A percentile compares a stretch with the other conserved stretches of the same genome.
Conservation (phyloP, 2,329 filamentous ascomycete genomes). For the Macrophomina tecta region DNA sequence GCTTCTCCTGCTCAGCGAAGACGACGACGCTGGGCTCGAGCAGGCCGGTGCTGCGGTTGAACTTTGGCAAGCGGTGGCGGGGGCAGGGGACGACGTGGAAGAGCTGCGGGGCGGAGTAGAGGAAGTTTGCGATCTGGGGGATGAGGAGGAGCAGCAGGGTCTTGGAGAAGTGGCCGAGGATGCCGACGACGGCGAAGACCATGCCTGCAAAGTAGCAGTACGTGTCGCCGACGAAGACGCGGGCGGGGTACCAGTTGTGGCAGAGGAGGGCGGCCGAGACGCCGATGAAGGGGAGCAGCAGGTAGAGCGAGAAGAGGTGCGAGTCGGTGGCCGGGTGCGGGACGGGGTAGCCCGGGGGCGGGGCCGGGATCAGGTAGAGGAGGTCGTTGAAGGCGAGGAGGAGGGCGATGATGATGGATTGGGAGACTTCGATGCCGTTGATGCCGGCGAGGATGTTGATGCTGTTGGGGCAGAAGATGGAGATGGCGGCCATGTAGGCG, state of each 20-base stretch:
- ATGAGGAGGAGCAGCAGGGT: conserved; percentile 89
- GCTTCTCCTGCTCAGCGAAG: conserved; percentile 60
- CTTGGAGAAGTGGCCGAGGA: conserved; percentile 97
- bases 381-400: conserved; percentile 86
- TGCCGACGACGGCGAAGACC: conserved; percentile 97
- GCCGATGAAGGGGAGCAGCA: conserved; percentile 91
- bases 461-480: conserved; percentile 97
- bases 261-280: conserved; percentile 84
- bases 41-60: conserved; percentile 83
- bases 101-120: conserved; percentile 90
- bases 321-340: conserved; percentile 94
- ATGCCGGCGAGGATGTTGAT: conserved; percentile 99
- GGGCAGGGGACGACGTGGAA: conserved; percentile 91
- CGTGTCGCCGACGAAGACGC: conserved; percentile 96
- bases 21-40: conserved; percentile 85
- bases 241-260: conserved; percentile 96
- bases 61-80: conserved; percentile 85
- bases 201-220: conserved; percentile 99
- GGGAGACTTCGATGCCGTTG: conserved; percentile 95
- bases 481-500: conserved; percentile 92
- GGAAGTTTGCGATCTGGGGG: conserved; percentile 95
- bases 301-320: conserved; percentile 93
- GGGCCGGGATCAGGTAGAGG: conserved; percentile 78
- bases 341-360: conserved; percentile 62
- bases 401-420: conserved; percentile 87